Evolutionary conservation across 108 stramenopile genomes (phyloP).

Genomic region (Pseudonitzschia multiseries): DNA sequence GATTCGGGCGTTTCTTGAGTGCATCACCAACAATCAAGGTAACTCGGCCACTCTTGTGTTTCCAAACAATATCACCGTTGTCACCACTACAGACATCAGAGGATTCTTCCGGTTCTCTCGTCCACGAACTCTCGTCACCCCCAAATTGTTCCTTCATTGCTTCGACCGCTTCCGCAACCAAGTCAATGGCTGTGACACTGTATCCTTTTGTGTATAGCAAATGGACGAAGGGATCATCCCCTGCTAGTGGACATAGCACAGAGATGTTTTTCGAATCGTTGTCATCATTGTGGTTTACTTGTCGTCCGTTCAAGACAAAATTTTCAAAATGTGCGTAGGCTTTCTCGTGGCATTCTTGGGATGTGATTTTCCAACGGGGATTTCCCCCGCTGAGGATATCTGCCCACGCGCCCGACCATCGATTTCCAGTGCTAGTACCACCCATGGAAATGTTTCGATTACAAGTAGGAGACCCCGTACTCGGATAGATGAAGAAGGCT

Average conservation of each 20-base stretch:
- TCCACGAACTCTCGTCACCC: neutral
- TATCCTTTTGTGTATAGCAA: slow-evolving; percentile 46
- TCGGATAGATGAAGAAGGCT: neutral
- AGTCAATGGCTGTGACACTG: slow-evolving; percentile 52
- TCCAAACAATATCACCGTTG: slow-evolving; percentile 30
- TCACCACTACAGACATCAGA: neutral
- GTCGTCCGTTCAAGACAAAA: neutral
- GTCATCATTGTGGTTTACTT: neutral
- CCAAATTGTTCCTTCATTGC: slow-evolving; percentile 43
- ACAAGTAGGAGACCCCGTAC: neutral
- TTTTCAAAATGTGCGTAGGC: slow-evolving; percentile 36
- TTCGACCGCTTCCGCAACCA: slow-evolving; percentile 53
- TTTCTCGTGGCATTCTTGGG: slow-evolving; percentile 33
- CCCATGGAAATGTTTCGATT: neutral
- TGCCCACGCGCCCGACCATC: slow-evolving; percentile 46
- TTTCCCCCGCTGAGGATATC: slow-evolving; percentile 54
- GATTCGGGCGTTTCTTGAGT: slow-evolving; percentile 33
- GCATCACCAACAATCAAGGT: slow-evolving; percentile 49
- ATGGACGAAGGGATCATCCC: slow-evolving; percentile 54
- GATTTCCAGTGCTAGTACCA: neutral
- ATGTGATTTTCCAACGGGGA: slow-evolving; percentile 49
- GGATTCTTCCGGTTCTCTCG: neutral
- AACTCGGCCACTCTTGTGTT: slow-evolving; percentile 51
- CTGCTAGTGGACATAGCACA: slow-evolving; percentile 55
- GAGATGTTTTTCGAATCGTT: slow-evolving; percentile 14